These are phyloP conservation scores for Neurospora intermedia DNA, from an alignment of 495 filamentous ascomycete species.

Conservation along the genomic window DNA sequence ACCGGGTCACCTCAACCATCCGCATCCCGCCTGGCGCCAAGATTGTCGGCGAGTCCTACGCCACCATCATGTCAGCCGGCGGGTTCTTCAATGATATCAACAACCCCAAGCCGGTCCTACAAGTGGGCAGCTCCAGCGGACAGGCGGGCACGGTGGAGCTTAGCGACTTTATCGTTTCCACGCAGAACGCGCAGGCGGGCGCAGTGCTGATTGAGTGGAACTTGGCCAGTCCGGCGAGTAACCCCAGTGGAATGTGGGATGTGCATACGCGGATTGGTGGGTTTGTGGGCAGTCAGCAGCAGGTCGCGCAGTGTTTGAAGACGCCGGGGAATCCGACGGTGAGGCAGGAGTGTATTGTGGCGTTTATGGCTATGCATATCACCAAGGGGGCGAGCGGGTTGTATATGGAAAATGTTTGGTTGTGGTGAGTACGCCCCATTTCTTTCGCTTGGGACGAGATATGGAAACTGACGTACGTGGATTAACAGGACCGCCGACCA, in stretches of 20 bases:
- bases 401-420: conserved; percentile 87
- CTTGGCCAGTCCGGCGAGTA: conserved; percentile 47
- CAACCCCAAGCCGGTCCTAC: conserved; percentile 59
- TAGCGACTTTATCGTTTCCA: conserved; percentile 64
- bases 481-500: conserved; percentile 66
- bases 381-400: conserved; percentile 51
- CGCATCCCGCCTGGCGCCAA: conserved; percentile 47
- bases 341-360: conserved; percentile 50
- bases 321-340: conserved; percentile 43
- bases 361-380: conserved; percentile 75
- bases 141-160: conserved; percentile 70
- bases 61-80: conserved; percentile 76
- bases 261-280: conserved; percentile 78
- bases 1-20: conserved; percentile 56
- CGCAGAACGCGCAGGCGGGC: conserved; percentile 63
- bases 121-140: conserved; percentile 64
- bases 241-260: conserved; percentile 76
- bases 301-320: conserved; percentile 60
- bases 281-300: conserved; percentile 63
- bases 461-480: neutral
- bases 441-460: too few species aligned
- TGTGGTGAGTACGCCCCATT: conserved; percentile 35
- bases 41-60: conserved; percentile 81
- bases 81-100: conserved; percentile 54
- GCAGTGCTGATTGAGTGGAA: conserved; percentile 88